Percentiles rank a stretch among this genome's conserved stretches.
These are phyloP conservation scores for Leishmania turanica DNA, from an alignment of 208 protist genomes.

Conservation along the genomic window DNA sequence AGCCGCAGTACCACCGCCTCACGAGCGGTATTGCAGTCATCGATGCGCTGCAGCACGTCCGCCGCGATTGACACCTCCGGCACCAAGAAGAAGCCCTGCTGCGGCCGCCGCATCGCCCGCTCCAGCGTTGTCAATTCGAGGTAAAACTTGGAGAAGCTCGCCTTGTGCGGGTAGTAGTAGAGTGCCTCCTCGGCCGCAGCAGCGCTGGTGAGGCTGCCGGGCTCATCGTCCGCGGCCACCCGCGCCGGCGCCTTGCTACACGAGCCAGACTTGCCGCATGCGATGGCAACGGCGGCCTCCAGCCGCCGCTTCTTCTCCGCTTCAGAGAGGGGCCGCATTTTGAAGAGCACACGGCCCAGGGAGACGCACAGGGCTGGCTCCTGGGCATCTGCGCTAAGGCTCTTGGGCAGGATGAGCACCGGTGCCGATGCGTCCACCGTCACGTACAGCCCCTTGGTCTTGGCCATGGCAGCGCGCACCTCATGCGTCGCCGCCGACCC, in stretches of 20 bases:
- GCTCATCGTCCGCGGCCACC: background rate
- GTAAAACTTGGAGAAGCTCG: slow-evolving; percentile 75
- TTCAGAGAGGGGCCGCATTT: slow-evolving; percentile 65
- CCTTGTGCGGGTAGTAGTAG: slow-evolving; percentile 76
- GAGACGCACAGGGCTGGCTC: slow-evolving; percentile 71
- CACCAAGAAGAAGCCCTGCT: slow-evolving; percentile 72
- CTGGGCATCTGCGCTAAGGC: slow-evolving; percentile 34
- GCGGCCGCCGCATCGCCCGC: slow-evolving; percentile 50
- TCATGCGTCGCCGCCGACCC: slow-evolving; percentile 68
- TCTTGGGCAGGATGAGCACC: slow-evolving; percentile 71
- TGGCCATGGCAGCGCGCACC: slow-evolving; percentile 57
- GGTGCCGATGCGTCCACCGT: slow-evolving; percentile 78
- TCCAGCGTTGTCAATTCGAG: slow-evolving; percentile 77
- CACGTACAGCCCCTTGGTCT: slow-evolving; percentile 64
- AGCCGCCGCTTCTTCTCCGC: slow-evolving; percentile 56
- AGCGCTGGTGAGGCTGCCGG: background rate
- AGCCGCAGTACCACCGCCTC: slow-evolving; percentile 79
- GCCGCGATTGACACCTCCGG: slow-evolving; percentile 73
- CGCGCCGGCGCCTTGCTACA: background rate
- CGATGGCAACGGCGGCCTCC: slow-evolving; percentile 11
- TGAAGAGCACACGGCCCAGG: slow-evolving; percentile 69
- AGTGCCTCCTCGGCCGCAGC: slow-evolving; percentile 50
- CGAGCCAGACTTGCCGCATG: background rate
- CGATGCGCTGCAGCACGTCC: slow-evolving; percentile 77
- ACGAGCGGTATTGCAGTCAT: slow-evolving; percentile 42